These are phyloP conservation scores for Schoenoplectus tabernaemontani DNA, from an alignment of 202 grass and related monocot species.

Conservation along the genomic window DNA sequence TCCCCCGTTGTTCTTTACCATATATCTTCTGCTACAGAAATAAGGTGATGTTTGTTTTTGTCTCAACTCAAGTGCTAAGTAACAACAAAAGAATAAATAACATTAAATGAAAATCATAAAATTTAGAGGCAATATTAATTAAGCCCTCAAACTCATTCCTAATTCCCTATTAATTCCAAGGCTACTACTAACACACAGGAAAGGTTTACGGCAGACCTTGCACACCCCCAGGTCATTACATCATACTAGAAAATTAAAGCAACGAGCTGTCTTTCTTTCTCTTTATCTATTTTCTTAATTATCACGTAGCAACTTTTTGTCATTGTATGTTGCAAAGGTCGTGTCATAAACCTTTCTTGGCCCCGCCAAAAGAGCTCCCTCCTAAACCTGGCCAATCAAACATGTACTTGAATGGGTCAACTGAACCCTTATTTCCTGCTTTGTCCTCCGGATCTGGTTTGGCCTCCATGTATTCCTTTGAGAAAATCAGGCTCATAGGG, in stretches of 20 bases:
- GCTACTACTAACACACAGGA: slow-evolving; percentile 28
- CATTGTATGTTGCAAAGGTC: slow-evolving; percentile 37
- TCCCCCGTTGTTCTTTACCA: neutral
- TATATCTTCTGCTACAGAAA: neutral
- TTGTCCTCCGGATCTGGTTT: slow-evolving; percentile 37
- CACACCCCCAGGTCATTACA: slow-evolving; percentile 25
- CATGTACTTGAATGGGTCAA: slow-evolving; percentile 59
- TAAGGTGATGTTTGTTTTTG: neutral
- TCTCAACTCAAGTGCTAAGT: neutral
- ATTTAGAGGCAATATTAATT: neutral
- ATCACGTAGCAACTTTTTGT: slow-evolving; percentile 23
- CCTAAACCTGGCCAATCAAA: slow-evolving; percentile 49
- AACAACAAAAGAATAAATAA: neutral
- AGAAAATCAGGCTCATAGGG: slow-evolving; percentile 86
- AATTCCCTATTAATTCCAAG: slow-evolving; percentile 23
- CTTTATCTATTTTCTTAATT: slow-evolving; percentile 20
- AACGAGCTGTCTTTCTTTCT: slow-evolving; percentile 27
- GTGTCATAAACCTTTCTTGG: slow-evolving; percentile 39
- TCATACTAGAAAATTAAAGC: slow-evolving; percentile 12
- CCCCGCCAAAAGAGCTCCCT: slow-evolving; percentile 43
- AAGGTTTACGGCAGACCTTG: slow-evolving; percentile 50
- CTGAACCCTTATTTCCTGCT: slow-evolving; percentile 20
- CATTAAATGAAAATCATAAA: neutral
- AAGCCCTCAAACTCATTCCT: slow-evolving; percentile 21
- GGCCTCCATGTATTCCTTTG: slow-evolving; percentile 72